phyloP scores from a whole-genome alignment of 1,284 basidiomycete genomes.

The Rhodotorula glutinis region DNA sequence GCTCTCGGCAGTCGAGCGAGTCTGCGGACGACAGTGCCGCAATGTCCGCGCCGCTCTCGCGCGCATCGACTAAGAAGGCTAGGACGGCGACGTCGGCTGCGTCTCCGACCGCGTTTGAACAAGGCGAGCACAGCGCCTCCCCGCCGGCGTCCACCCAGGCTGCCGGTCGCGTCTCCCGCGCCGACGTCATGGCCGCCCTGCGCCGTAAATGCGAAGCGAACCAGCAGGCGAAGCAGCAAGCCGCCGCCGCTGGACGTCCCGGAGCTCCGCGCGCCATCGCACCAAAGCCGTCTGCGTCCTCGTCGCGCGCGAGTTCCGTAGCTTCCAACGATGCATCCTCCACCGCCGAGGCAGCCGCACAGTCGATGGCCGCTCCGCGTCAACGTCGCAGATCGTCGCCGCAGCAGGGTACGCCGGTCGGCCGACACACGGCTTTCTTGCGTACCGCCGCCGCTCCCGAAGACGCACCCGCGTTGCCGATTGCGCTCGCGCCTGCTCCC shows the following conservation, averaged over 20 bases:
- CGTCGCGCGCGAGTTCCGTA: neutral
- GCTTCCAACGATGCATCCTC: neutral
- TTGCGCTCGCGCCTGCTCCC: neutral
- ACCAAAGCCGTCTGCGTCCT: neutral
- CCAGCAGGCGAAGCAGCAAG: conserved; percentile 5
- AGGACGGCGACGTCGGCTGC: neutral
- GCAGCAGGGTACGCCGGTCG: neutral
- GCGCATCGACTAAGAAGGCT: conserved; percentile 15
- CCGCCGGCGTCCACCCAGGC: neutral
- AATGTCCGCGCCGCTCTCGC: neutral
- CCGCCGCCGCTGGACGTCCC: neutral
- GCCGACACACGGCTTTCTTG: conserved; percentile 16
- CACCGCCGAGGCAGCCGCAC: too few relatives aligned
- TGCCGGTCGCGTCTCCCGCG: conserved; percentile 11
- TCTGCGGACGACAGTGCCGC: conserved; percentile 9
- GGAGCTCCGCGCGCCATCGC: neutral
- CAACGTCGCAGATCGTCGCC: conserved; percentile 9
- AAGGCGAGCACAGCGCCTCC: neutral
- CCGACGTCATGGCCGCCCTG: conserved; percentile 33
- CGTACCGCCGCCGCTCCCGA: conserved; percentile 1
- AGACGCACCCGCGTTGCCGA: neutral
- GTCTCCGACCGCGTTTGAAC: neutral
- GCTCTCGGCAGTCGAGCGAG: conserved; percentile 16
- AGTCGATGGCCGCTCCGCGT: neutral
- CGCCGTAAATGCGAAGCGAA: conserved; percentile 32